Conservation (phyloP, 331 rosid genomes). For the Erythrophleum ivorense region DNA sequence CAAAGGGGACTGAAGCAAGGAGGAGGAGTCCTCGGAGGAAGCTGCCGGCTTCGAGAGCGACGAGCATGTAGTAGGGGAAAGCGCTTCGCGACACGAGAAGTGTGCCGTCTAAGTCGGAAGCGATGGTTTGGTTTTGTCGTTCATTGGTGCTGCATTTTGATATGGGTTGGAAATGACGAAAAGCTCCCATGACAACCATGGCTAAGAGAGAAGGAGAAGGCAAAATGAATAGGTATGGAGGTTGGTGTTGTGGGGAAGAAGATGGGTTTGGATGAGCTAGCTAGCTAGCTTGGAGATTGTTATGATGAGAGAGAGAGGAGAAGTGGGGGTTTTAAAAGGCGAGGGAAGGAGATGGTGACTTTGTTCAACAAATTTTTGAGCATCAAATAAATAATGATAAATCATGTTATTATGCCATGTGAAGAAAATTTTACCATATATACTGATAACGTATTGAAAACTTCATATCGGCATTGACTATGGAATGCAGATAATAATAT, state of each 20-base stretch:
- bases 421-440: background rate
- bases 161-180: slow-evolving; percentile 60
- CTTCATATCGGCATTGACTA: too few species aligned
- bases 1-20: slow-evolving; percentile 62
- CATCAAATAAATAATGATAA: too few species aligned
- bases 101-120: slow-evolving; percentile 86
- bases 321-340: background rate
- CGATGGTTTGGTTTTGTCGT: slow-evolving; percentile 74
- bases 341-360: slow-evolving; percentile 1
- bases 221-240: background rate
- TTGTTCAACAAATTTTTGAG: background rate
- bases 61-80: slow-evolving; percentile 91
- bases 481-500: background rate
- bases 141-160: slow-evolving; percentile 64
- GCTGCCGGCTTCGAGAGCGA: slow-evolving; percentile 92
- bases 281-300: background rate
- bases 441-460: background rate
- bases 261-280: slow-evolving; percentile 47
- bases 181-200: slow-evolving; percentile 56
- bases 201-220: background rate
- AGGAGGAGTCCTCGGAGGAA: slow-evolving; percentile 67
- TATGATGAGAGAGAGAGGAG: background rate
- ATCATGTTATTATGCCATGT: background rate
- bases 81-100: slow-evolving; percentile 70
- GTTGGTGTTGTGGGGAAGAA: slow-evolving; percentile 44